Percentiles rank a stretch among this genome's conserved stretches.
phyloP scores from a whole-genome alignment of 2,329 filamentous ascomycete genomes.

The Colletotrichum spinosum region DNA sequence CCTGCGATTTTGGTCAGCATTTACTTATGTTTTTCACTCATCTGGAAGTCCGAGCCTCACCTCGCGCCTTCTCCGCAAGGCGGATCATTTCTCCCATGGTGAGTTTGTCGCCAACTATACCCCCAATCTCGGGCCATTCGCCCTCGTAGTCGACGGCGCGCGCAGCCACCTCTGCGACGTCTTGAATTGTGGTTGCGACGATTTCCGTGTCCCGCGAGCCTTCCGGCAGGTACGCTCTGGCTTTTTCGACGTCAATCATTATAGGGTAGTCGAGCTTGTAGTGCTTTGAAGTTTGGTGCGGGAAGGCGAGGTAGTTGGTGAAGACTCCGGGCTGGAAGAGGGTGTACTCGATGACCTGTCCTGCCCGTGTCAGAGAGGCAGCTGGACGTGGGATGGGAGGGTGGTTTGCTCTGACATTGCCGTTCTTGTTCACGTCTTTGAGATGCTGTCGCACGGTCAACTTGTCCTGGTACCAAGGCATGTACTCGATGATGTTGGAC shows the following conservation, averaged over 20 bases:
- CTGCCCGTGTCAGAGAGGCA: background rate
- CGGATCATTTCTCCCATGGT: constrained; percentile 45
- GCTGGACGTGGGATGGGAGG: background rate
- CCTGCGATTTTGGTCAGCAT: constrained; percentile 28
- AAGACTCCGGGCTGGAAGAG: constrained; percentile 63
- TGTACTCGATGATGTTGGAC: background rate
- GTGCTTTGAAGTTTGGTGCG: constrained; percentile 52
- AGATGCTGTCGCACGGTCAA: constrained; percentile 53
- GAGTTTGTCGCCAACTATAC: constrained; percentile 49
- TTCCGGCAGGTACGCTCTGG: constrained; percentile 46
- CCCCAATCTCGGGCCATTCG: constrained; percentile 54
- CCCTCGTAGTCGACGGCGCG: constrained; percentile 52
- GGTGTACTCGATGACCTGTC: constrained; percentile 58
- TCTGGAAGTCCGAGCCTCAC: constrained; percentile 39
- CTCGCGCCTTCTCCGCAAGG: constrained; percentile 48
- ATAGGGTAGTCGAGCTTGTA: constrained; percentile 41
- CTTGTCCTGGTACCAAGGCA: constrained; percentile 54
- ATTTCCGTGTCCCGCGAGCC: constrained; percentile 44
- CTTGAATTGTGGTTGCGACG: constrained; percentile 48
- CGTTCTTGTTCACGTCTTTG: constrained; percentile 52
- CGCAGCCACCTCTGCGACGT: constrained; percentile 50
- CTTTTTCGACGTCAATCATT: constrained; percentile 47
- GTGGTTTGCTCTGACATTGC: constrained; percentile 43
- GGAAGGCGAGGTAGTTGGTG: constrained; percentile 60
- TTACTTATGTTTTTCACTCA: background rate